Evolutionary conservation across 2,329 filamentous ascomycete genomes (phyloP), one percentile per base, ranked within the genome.

Genomic region (Aspergillus ibericus): DNA sequence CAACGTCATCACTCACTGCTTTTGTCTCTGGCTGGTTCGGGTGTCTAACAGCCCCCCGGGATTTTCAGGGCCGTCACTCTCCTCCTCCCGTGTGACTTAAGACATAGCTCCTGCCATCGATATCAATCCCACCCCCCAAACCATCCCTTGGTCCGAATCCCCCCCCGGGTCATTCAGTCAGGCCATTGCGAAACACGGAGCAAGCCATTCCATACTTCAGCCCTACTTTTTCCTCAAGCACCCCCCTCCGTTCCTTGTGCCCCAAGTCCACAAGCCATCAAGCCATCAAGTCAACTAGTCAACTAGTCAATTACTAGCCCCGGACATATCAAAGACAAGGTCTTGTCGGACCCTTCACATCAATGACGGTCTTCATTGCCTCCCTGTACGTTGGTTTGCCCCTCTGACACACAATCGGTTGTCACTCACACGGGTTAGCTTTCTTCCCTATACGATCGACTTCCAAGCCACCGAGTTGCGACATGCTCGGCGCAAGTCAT

Each of bases 401-500:
- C 48, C 10, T 38, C 40, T 34, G 13, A 25, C 25, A n/a, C 9
- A 46, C 6, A 22, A 9, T 38, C 20, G 13, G 38, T 20, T 42
- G 5, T 27, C 15, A 25, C 35, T 52, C 27, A 47, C 13, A 15
- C 16, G 20, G 27, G 18, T 22, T 53, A 75, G 72, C 13, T 75
- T 75, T 47, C 72, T 75, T 38, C 73, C 73, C 1, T 75, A 74
- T 54, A 75, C 73, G 10, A 74, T 75, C 59, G 68, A 74, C 56
- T 75, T 75, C 44, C 66, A 69, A 51, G 55, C 67, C 13, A 62
- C 68, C 3, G 65, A 63, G n/a, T 52, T 59, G n/a, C 64, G 59
- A 32, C 53, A 60, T 53, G 51, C 51, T 58, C 63, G 65, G 27
- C 66, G 66, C 51, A 64, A 62, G 40, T 71, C 66, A 8, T 66